Percentiles rank a stretch among this genome's conserved stretches.
Conservation (phyloP, 371 early-diverging fungal genomes). For the Blakeslea trispora region DNA sequence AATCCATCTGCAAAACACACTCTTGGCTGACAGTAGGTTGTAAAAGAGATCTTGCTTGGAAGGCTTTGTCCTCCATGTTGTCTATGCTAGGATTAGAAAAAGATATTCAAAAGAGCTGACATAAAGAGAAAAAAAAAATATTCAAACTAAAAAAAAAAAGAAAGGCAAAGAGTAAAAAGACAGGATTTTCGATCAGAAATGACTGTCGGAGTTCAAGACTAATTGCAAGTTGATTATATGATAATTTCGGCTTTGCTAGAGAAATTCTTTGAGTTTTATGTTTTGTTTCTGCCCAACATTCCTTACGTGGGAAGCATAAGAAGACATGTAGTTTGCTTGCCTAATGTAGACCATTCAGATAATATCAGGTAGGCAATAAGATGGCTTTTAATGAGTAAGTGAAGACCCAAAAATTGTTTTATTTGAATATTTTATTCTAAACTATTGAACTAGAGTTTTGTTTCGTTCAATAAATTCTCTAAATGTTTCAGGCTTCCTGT, state of each 20-base stretch:
- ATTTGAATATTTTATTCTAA: too few species aligned
- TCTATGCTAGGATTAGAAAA: not conserved
- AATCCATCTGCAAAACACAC: conserved; percentile 24
- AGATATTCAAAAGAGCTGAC: too few species aligned
- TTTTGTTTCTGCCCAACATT: not conserved
- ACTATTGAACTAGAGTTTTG: not conserved
- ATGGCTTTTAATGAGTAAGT: too few species aligned
- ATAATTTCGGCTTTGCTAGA: too few species aligned
- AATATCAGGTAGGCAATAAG: too few species aligned
- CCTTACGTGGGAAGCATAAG: not conserved
- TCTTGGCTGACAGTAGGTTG: conserved; percentile 7
- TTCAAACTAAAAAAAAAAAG: conserved; percentile 1
- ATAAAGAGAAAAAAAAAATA: not conserved
- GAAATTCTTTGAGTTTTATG: too few species aligned
- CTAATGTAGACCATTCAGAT: too few species aligned
- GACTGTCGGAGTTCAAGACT: too few species aligned
- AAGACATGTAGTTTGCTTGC: too few species aligned
- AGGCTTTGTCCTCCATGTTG: conserved; percentile 26
- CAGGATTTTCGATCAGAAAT: too few species aligned
- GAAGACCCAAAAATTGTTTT: too few species aligned
- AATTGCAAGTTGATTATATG: too few species aligned
- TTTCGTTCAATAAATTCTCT: conserved; percentile 11
- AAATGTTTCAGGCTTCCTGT: conserved; percentile 22
- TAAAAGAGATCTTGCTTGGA: conserved; percentile 11
- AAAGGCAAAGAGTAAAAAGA: not conserved